Base-by-base conservation (phyloP, 2,329 filamentous ascomycete genomes). In the Geosmithia putterillii region DNA sequence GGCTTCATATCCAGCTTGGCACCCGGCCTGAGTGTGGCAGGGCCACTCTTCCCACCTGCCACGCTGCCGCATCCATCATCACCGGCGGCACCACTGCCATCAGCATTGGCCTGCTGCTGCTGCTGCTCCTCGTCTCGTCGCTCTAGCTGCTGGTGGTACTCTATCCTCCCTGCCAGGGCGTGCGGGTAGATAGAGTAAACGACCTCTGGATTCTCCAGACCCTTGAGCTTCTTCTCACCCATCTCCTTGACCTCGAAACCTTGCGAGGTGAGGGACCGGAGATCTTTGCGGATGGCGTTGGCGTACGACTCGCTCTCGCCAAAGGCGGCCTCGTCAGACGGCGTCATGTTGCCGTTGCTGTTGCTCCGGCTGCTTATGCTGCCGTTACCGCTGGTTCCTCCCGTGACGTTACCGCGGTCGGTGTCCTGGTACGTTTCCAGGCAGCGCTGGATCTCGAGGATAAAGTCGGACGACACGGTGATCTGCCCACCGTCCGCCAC, bases 191-290 rank as follows among this genome's bases (percentile, higher is more conserved):
- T 84, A 46, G 94, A 81, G 64, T 95, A 96, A 52, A 98, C 83
- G 47, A 88, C 83, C 60, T 98, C 92, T 0, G 92, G 90, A 57
- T 98, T 98, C 63, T 98, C 92, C 12, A 98, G 79, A 23, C 92
- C 92, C 65, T 98, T 98, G 45, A 98, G 73, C 57, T 95, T 95
- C 51, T 83, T 83, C 62, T 96, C 89, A 41, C 92, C 92, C 59
- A 95, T 83, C 54, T 95, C 89, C 62, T 95, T 95, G 57, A 96
- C 88, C 58, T 95, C 87, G 56, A 96, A 98, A 7, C 92, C 92
- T 62, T 94, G 87, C 40, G 81, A 88, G 52, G 82, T 92, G 21
- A 98, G 73, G 22, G 86, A 84, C 41, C 87, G 79, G 18, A 98
- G 70, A 61, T 98, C 92, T 44, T 85, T 86, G 45, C 87, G 82